phyloP scores from a whole-genome alignment of 2,329 filamentous ascomycete genomes.

The Penicillium thymicola region DNA sequence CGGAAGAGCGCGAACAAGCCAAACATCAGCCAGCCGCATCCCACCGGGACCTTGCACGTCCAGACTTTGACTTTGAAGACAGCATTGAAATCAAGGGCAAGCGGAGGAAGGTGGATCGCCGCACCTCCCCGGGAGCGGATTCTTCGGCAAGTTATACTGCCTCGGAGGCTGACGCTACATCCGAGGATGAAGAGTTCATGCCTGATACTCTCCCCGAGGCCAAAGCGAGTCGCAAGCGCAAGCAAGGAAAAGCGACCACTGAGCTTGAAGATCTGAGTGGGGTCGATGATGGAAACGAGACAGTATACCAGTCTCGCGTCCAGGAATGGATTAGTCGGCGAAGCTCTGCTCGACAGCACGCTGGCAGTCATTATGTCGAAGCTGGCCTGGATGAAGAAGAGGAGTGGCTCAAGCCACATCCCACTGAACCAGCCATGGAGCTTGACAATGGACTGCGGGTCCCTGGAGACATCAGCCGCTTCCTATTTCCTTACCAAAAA shows the following conservation, averaged over 20 bases:
- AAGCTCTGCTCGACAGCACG: constrained; percentile 55
- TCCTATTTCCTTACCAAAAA: constrained; percentile 94
- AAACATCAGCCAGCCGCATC: constrained; percentile 51
- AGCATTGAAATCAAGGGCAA: constrained; percentile 24
- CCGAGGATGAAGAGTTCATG: constrained; percentile 38
- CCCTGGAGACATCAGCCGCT: constrained; percentile 88
- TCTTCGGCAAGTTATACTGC: constrained; percentile 36
- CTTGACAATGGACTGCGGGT: constrained; percentile 75
- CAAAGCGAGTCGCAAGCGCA: constrained; percentile 17
- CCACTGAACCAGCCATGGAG: constrained; percentile 53
- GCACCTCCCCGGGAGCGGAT: constrained; percentile 21
- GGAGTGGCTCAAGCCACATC: constrained; percentile 85
- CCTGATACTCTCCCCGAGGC: constrained; percentile 29
- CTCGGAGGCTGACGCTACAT: constrained; percentile 28
- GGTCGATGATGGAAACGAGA: constrained; percentile 86
- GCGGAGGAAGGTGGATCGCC: constrained; percentile 32
- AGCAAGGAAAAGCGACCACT: constrained; percentile 32
- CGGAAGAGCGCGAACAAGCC: constrained; percentile 46
- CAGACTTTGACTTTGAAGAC: constrained; percentile 63
- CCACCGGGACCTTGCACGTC: constrained; percentile 69
- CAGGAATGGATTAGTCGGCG: constrained; percentile 69
- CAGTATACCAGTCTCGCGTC: constrained; percentile 71
- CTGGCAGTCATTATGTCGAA: constrained; percentile 39
- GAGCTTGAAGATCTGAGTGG: constrained; percentile 57
- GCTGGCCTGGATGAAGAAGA: constrained; percentile 25